These are phyloP conservation scores for Plasmodium falciparum DNA, from an alignment of 169 alveolate genomes.

Conservation along the genomic window DNA sequence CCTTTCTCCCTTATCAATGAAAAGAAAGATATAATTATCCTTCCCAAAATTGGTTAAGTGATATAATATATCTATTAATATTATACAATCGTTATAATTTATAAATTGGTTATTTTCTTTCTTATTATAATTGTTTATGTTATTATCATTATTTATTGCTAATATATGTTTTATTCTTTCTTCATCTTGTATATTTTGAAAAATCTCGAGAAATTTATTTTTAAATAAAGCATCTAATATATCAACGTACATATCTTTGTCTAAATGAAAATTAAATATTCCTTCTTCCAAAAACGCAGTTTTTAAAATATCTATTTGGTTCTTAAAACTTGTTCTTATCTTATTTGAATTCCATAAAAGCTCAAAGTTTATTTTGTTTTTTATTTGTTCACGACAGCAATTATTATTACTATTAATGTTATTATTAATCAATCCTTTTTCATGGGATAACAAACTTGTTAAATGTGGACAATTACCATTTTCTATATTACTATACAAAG, in stretches of 20 bases:
- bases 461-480: not conserved
- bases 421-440: not conserved
- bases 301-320: constrained; percentile 67
- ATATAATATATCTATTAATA: constrained; percentile 54
- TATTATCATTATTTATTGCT: not conserved
- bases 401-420: not conserved
- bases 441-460: not conserved
- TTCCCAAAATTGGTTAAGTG: constrained; percentile 55
- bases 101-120: not conserved
- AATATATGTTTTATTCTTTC: not conserved
- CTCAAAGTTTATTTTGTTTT: constrained; percentile 73
- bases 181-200: constrained; percentile 39
- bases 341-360: constrained; percentile 70
- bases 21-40: constrained; percentile 50
- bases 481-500: constrained; percentile 45
- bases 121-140: not conserved
- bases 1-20: constrained; percentile 68
- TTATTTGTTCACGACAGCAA: constrained; percentile 24
- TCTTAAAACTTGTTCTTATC: constrained; percentile 44
- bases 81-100: constrained; percentile 23
- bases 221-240: constrained; percentile 60
- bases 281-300: constrained; percentile 74
- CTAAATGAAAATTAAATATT: constrained; percentile 55
- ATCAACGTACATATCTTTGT: constrained; percentile 69
- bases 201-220: constrained; percentile 24